Evolutionary conservation across 106 monocot genomes (phyloP).

Genomic region (Platanthera zijinensis): DNA sequence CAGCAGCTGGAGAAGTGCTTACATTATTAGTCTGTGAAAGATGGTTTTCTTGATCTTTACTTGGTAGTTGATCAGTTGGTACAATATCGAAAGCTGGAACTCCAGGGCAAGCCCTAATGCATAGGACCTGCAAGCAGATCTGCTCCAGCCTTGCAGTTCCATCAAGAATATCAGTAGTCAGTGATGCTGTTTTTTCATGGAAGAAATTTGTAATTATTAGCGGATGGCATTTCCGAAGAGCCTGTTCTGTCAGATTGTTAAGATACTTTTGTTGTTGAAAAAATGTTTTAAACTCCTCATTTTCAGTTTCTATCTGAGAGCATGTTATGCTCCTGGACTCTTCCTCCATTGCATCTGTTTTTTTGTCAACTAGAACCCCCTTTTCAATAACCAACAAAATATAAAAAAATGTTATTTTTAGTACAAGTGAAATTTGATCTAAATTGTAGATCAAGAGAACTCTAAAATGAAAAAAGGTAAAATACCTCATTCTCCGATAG

Average conservation of each 20-base stretch:
- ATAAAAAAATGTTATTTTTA: neutral
- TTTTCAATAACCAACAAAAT: neutral
- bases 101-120: slow-evolving; percentile 43
- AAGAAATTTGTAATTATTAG: slow-evolving; percentile 61
- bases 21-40: slow-evolving; percentile 11
- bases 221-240: slow-evolving; percentile 76
- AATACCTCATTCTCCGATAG: slow-evolving; percentile 89
- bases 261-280: slow-evolving; percentile 59
- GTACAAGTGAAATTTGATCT: too few species aligned
- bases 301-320: slow-evolving; percentile 14
- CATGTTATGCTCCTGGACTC: slow-evolving; percentile 10
- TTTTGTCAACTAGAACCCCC: slow-evolving; percentile 30
- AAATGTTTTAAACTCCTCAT: slow-evolving; percentile 27
- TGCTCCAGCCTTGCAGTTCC: slow-evolving; percentile 38
- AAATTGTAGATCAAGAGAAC: too few species aligned
- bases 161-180: slow-evolving; percentile 20
- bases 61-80: slow-evolving; percentile 11
- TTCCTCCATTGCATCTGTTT: slow-evolving; percentile 11
- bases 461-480: too few species aligned
- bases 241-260: slow-evolving; percentile 57
- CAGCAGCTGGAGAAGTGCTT: slow-evolving; percentile 10
- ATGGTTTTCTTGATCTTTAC: slow-evolving; percentile 18
- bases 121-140: slow-evolving; percentile 65
- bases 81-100: slow-evolving; percentile 29
- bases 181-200: slow-evolving; percentile 50